Conservation (phyloP, 495 filamentous ascomycete genomes). For the Ramalina intermedia region DNA sequence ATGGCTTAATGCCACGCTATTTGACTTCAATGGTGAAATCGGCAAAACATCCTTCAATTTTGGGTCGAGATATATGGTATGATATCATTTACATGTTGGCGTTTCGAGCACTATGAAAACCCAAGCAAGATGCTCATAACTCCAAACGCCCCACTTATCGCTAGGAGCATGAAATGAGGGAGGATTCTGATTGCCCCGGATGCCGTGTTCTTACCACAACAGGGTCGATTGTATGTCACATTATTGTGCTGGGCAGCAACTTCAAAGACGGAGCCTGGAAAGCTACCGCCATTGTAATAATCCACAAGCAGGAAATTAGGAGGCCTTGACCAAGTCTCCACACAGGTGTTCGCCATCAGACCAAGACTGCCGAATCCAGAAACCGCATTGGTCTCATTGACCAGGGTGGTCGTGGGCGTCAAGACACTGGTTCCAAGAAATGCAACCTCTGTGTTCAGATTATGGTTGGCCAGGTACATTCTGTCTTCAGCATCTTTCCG, state of each 20-base stretch:
- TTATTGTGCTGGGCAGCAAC: conserved; percentile 77
- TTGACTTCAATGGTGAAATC: no score
- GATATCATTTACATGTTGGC: no score
- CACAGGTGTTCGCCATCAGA: conserved; percentile 51
- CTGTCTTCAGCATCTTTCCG: conserved; percentile 37
- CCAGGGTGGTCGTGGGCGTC: conserved; percentile 55
- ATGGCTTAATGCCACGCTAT: no score
- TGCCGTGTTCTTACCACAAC: conserved; percentile 42
- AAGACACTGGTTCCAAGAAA: conserved; percentile 45
- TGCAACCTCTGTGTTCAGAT: conserved; percentile 61
- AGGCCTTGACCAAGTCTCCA: conserved; percentile 47
- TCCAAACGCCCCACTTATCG: no score
- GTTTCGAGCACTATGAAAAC: no score
- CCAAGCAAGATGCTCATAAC: no score
- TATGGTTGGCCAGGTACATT: conserved; percentile 88
- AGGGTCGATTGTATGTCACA: conserved; percentile 60
- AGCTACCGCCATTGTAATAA: conserved; percentile 62
- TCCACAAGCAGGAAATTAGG: conserved; percentile 87
- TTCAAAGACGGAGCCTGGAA: conserved; percentile 75
- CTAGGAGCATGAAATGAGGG: no score
- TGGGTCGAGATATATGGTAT: no score
- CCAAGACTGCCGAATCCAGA: conserved; percentile 59
- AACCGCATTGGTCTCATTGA: conserved; percentile 56
- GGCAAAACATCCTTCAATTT: no score
- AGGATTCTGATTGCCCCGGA: no score